Conservation (phyloP, 73 alveolate species). For the Tetrahymena thermophila region DNA sequence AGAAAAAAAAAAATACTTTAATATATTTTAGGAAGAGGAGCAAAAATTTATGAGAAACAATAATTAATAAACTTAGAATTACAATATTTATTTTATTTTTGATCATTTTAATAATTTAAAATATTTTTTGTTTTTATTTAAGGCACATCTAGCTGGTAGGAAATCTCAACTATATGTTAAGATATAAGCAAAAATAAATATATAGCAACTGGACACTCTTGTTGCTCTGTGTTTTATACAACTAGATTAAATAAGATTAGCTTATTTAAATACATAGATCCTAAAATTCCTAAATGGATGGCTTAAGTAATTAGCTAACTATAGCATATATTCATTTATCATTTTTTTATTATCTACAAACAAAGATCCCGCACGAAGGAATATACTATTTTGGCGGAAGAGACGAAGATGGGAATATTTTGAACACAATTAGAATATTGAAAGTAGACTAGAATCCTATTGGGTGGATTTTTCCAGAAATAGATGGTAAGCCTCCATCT, state of each 20-base stretch:
- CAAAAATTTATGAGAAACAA: too few species aligned
- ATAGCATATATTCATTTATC: not conserved
- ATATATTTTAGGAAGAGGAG: too few species aligned
- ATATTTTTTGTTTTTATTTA: not conserved
- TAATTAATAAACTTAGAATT: too few species aligned
- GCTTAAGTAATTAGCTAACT: not conserved
- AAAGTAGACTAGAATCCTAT: conserved; percentile 47
- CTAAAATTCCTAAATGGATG: not conserved
- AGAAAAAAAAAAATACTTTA: too few species aligned
- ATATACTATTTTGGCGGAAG: conserved; percentile 46
- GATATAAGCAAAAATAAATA: not conserved
- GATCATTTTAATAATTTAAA: too few species aligned
- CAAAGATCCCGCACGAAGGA: not conserved
- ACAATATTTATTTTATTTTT: too few species aligned
- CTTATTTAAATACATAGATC: not conserved
- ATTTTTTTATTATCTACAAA: not conserved
- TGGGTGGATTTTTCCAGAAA: conserved; percentile 26
- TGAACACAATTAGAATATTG: conserved; percentile 46
- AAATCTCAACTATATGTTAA: not conserved
- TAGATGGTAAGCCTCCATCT: conserved; percentile 32
- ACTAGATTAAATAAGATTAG: not conserved
- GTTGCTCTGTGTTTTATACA: not conserved
- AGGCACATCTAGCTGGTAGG: not conserved
- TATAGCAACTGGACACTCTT: not conserved
- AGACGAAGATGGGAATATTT: conserved; percentile 45